Percentiles rank a stretch among this genome's conserved stretches.
These are phyloP conservation scores for Ophiostoma quercus DNA, from an alignment of 2,329 filamentous ascomycete species.

Conservation along the genomic window DNA sequence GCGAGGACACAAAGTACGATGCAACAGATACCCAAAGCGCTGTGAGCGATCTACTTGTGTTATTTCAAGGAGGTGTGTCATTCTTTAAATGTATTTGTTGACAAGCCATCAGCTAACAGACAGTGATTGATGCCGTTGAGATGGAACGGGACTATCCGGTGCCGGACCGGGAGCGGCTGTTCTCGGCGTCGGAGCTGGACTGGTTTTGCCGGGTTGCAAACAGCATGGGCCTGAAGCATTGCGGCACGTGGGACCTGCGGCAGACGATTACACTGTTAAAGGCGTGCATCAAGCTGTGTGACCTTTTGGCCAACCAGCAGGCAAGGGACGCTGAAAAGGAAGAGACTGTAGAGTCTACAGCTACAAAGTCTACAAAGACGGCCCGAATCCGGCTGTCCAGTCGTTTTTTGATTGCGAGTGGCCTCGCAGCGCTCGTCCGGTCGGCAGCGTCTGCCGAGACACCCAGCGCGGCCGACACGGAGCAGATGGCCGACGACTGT, in stretches of 20 bases:
- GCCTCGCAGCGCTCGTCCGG: constrained; percentile 49
- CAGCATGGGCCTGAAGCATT: constrained; percentile 64
- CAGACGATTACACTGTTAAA: constrained; percentile 53
- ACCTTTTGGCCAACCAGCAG: constrained; percentile 41
- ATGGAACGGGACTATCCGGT: constrained; percentile 39
- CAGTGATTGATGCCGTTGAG: constrained; percentile 36
- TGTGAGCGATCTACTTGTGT: constrained; percentile 28
- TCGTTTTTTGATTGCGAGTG: constrained; percentile 59
- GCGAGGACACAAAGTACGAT: background rate
- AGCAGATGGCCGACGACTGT: constrained; percentile 56
- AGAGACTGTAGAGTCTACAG: no score
- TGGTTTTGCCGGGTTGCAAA: constrained; percentile 84
- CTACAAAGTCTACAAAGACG: constrained; percentile 25
- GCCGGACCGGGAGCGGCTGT: constrained; percentile 44
- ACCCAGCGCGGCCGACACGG: constrained; percentile 37
- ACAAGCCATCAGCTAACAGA: background rate
- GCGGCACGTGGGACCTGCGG: constrained; percentile 48
- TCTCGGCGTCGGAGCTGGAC: constrained; percentile 62
- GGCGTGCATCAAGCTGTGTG: constrained; percentile 48
- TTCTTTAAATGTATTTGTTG: no score
- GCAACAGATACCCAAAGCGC: background rate
- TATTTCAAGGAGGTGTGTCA: constrained; percentile 43
- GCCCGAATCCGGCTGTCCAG: constrained; percentile 62
- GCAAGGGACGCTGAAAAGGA: constrained; percentile 31
- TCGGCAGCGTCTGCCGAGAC: constrained; percentile 35